Conservation (phyloP, 83 land plant genomes). For the Larix sibirica region DNA sequence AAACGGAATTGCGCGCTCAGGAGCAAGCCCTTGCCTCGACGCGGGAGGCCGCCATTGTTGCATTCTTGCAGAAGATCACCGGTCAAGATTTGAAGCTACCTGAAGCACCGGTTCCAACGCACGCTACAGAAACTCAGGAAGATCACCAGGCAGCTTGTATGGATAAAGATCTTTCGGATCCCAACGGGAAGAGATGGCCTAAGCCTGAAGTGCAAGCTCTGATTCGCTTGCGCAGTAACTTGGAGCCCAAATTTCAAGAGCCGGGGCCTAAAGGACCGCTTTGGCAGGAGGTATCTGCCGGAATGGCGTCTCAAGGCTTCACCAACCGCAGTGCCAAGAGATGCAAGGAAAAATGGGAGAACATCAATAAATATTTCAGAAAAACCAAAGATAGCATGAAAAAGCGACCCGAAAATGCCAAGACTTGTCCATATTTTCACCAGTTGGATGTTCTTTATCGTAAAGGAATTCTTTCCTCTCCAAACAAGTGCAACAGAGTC, state of each 20-base stretch:
- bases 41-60: conserved; percentile 67
- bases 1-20: conserved; percentile 50
- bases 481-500: conserved; percentile 2
- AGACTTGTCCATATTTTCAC: conserved; percentile 96
- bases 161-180: background rate
- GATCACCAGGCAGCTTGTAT: background rate
- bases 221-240: conserved; percentile 67
- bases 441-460: conserved; percentile 57
- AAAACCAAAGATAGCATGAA: conserved; percentile 65
- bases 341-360: conserved; percentile 98
- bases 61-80: conserved; percentile 69
- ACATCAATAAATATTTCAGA: conserved; percentile 86
- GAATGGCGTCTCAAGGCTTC: conserved; percentile 74
- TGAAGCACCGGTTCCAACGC: background rate
- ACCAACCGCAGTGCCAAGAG: conserved; percentile 71
- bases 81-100: conserved; percentile 44
- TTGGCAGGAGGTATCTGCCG: conserved; percentile 83
- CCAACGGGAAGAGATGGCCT: conserved; percentile 76
- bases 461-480: conserved; percentile 26
- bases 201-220: conserved; percentile 82
- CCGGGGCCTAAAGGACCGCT: conserved; percentile 64
- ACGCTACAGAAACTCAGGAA: background rate
- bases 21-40: conserved; percentile 57
- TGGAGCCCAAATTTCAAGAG: conserved; percentile 61
- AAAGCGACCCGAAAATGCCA: conserved; percentile 76